Percentiles rank a stretch among this genome's conserved stretches.
phyloP scores from a whole-genome alignment of 75 land plant genomes.

The Sequoia sempervirens region DNA sequence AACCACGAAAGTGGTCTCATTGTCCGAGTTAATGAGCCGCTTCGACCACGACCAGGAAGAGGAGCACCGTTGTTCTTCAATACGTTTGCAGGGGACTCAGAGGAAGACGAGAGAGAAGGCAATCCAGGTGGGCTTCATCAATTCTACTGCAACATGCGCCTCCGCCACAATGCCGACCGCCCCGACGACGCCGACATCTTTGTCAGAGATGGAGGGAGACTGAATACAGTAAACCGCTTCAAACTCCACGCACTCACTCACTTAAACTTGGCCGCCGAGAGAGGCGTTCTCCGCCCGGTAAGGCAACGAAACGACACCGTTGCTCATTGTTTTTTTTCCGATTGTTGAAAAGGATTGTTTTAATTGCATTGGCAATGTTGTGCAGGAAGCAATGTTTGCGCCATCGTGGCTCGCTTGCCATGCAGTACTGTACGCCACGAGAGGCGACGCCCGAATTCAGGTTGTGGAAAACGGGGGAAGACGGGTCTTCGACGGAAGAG shows the following conservation, averaged over 20 bases:
- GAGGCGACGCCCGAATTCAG: slow-evolving; percentile 25
- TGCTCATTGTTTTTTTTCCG: no score
- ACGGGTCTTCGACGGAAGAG: slow-evolving; percentile 20
- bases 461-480: slow-evolving; percentile 21
- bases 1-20: slow-evolving; percentile 13
- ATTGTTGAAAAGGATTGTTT: no score
- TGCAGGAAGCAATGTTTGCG: slow-evolving; percentile 27
- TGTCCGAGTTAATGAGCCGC: no score
- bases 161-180: slow-evolving; percentile 22
- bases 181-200: slow-evolving; percentile 29
- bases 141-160: slow-evolving; percentile 22
- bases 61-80: no score
- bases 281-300: slow-evolving; percentile 34
- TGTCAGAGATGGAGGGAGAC: slow-evolving; percentile 21
- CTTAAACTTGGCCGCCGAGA: slow-evolving; percentile 35
- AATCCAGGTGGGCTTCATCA: slow-evolving; percentile 32
- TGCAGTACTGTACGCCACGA: slow-evolving; percentile 18
- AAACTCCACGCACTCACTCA: slow-evolving; percentile 29
- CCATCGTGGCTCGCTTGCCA: slow-evolving; percentile 36
- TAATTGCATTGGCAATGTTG: not conserved
- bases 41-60: no score
- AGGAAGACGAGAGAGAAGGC: not conserved
- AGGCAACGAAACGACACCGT: not conserved
- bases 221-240: slow-evolving; percentile 29
- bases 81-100: no score